Conservation (phyloP, 1,139 yeast species). For the Ashbya aceris region DNA sequence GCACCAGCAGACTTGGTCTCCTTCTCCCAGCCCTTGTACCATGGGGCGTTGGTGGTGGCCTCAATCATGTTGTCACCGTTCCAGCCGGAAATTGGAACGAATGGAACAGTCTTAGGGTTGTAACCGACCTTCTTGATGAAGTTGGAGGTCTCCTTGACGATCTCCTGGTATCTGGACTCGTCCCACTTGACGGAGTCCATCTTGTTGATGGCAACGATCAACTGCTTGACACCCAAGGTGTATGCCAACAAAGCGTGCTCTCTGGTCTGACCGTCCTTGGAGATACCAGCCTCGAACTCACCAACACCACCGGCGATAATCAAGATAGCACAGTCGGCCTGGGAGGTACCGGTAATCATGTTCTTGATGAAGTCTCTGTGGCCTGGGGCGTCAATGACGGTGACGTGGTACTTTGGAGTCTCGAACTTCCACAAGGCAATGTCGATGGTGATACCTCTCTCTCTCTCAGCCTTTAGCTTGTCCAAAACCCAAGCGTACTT, state of each 20-base stretch:
- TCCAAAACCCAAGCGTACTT: constrained; percentile 97
- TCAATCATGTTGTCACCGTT: constrained; percentile 93
- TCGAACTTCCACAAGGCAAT: constrained; percentile 94
- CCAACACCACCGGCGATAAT: constrained; percentile 98
- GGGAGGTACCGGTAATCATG: constrained; percentile 90
- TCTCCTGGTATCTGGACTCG: constrained; percentile 72
- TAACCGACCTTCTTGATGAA: constrained; percentile 89
- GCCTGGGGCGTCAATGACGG: constrained; percentile 93
- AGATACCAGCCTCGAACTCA: constrained; percentile 98
- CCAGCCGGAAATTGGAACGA: constrained; percentile 92
- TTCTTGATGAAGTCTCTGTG: constrained; percentile 96
- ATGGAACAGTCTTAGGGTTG: constrained; percentile 88
- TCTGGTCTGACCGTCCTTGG: constrained; percentile 98
- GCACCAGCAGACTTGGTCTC: constrained; percentile 78
- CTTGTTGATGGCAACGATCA: constrained; percentile 88
- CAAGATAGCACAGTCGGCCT: constrained; percentile 94
- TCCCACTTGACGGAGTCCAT: constrained; percentile 89
- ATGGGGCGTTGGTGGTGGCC: constrained; percentile 70
- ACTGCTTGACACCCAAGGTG: constrained; percentile 94
- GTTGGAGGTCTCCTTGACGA: constrained; percentile 74
- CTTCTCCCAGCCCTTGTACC: constrained; percentile 90
- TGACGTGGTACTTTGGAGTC: constrained; percentile 88
- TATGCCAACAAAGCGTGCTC: constrained; percentile 97
- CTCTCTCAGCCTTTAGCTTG: constrained; percentile 93
- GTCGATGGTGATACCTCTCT: constrained; percentile 89